Evolutionary conservation across 805 yeast genomes (phyloP).

Genomic region (Metschnikowia santaceciliae): DNA sequence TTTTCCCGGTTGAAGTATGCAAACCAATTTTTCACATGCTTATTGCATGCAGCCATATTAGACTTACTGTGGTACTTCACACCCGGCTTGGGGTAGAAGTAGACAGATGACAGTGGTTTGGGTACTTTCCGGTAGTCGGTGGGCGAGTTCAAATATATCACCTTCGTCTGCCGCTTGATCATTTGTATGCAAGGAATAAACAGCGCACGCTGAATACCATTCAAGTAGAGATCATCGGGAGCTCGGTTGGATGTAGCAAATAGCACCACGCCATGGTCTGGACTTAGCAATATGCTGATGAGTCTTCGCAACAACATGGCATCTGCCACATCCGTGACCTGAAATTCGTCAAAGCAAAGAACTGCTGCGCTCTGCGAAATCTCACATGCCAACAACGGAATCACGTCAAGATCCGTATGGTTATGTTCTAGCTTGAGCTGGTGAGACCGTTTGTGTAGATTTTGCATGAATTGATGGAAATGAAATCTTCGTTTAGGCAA

Average conservation of each 20-base stretch:
- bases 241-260: slow-evolving; percentile 95
- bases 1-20: slow-evolving; percentile 67
- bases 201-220: slow-evolving; percentile 89
- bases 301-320: slow-evolving; percentile 91
- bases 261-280: slow-evolving; percentile 76
- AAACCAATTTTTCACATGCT: slow-evolving; percentile 77
- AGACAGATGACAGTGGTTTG: slow-evolving; percentile 75
- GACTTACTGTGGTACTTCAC: slow-evolving; percentile 49
- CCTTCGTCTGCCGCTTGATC: slow-evolving; percentile 68
- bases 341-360: slow-evolving; percentile 94
- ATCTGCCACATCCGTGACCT: slow-evolving; percentile 97
- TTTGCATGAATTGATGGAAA: slow-evolving; percentile 97
- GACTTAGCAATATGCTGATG: slow-evolving; percentile 59
- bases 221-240: slow-evolving; percentile 88
- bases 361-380: slow-evolving; percentile 73
- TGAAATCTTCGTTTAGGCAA: slow-evolving; percentile 79
- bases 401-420: slow-evolving; percentile 64
- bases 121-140: slow-evolving; percentile 91
- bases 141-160: slow-evolving; percentile 80
- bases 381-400: slow-evolving; percentile 80
- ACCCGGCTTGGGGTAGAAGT: slow-evolving; percentile 68
- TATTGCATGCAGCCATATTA: slow-evolving; percentile 47
- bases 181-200: slow-evolving; percentile 89
- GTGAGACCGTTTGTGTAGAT: slow-evolving; percentile 82
- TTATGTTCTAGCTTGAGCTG: slow-evolving; percentile 59